Evolutionary conservation across 202 grass and related monocot species (phyloP).

Genomic region (Miscanthus sacchariflorus): DNA sequence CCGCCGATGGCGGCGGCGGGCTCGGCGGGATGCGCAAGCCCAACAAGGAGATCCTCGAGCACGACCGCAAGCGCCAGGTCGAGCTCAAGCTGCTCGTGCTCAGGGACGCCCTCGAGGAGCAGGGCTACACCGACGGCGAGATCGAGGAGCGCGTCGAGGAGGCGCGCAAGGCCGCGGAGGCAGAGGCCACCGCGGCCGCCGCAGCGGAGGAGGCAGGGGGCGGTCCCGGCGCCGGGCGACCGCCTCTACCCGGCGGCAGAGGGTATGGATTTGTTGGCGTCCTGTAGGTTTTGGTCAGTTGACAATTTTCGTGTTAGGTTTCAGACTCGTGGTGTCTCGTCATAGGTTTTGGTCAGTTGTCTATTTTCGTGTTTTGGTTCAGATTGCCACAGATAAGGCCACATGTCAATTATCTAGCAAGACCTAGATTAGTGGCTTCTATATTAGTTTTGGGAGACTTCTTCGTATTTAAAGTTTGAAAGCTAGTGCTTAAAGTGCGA

Average conservation of each 20-base stretch:
- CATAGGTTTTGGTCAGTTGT: neutral
- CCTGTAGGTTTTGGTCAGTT: neutral
- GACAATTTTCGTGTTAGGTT: neutral
- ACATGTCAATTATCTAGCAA: neutral
- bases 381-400: neutral
- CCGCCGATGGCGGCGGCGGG: slow-evolving; percentile 4
- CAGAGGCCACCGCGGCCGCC: slow-evolving; percentile 47
- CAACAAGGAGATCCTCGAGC: slow-evolving; percentile 97
- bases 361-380: neutral
- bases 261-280: slow-evolving; percentile 44
- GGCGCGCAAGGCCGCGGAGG: slow-evolving; percentile 59
- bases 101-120: slow-evolving; percentile 87
- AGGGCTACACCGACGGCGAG: slow-evolving; percentile 93
- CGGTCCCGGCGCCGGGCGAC: neutral
- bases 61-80: slow-evolving; percentile 93
- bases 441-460: neutral
- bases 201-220: slow-evolving; percentile 31
- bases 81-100: slow-evolving; percentile 78
- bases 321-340: too few relatives aligned
- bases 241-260: slow-evolving; percentile 38
- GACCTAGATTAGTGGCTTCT: neutral
- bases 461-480: neutral
- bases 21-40: slow-evolving; percentile 71
- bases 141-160: slow-evolving; percentile 75
- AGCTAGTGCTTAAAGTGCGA: neutral